Conservation (phyloP, 2,329 filamentous ascomycete genomes). For the Bipolaris gigantea region DNA sequence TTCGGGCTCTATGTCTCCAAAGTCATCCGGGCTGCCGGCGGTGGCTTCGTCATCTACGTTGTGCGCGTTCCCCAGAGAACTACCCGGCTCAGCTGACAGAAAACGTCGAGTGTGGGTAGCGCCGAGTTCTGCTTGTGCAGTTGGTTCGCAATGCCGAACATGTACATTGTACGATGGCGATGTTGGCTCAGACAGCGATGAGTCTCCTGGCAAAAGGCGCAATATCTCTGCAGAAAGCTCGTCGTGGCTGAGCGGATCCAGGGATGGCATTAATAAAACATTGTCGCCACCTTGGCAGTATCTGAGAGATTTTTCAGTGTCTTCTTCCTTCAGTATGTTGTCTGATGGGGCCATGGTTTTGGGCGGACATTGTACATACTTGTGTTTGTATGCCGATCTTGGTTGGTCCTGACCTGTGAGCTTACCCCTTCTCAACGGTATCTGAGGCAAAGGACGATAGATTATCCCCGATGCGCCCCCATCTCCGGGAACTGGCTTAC, state of each 20-base stretch:
- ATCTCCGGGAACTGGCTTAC: constrained; percentile 1
- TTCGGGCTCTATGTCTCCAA: constrained; percentile 15
- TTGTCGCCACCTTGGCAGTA: neutral
- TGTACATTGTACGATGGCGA: neutral
- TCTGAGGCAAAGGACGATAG: constrained; percentile 15
- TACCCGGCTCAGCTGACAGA: too few relatives aligned
- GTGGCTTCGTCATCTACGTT: too few relatives aligned
- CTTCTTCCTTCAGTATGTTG: neutral
- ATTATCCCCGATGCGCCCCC: neutral
- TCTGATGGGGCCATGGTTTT: neutral
- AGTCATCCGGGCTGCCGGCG: neutral
- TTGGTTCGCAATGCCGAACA: too few relatives aligned
- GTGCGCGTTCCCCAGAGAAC: too few relatives aligned
- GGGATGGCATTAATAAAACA: neutral
- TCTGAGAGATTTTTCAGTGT: neutral
- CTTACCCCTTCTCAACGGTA: constrained; percentile 12
- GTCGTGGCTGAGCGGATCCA: too few relatives aligned
- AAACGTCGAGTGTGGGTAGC: too few relatives aligned
- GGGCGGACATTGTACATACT: neutral
- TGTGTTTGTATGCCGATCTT: neutral
- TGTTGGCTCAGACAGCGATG: too few relatives aligned
- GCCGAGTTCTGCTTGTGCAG: too few relatives aligned
- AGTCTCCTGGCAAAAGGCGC: neutral
- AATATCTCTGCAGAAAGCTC: too few relatives aligned
- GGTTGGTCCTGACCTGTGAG: neutral